A percentile compares a stretch with the other conserved stretches of the same genome.
phyloP scores from a whole-genome alignment of 2,329 filamentous ascomycete genomes.

The Colletotrichum australisinense region DNA sequence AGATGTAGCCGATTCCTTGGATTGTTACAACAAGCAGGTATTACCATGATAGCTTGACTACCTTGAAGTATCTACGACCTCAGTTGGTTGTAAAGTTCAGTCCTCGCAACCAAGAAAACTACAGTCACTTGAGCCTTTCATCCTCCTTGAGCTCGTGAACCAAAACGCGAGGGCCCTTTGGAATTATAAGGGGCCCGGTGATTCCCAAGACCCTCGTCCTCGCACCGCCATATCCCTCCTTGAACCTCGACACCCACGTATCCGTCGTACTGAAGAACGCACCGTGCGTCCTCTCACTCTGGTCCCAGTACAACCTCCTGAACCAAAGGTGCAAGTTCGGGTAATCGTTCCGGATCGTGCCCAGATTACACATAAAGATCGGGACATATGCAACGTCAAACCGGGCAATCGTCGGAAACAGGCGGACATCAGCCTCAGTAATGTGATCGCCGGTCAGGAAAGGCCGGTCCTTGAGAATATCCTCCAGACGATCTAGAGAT shows the following conservation, averaged over 20 bases:
- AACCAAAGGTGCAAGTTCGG: constrained; percentile 77
- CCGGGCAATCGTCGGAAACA: constrained; percentile 74
- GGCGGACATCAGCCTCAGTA: constrained; percentile 76
- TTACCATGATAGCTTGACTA: too few species aligned
- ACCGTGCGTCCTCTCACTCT: constrained; percentile 46
- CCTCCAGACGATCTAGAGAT: constrained; percentile 73
- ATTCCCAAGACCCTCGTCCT: constrained; percentile 42
- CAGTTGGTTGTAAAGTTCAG: too few species aligned
- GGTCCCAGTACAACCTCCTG: constrained; percentile 77
- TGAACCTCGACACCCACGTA: constrained; percentile 57
- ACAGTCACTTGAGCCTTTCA: neutral
- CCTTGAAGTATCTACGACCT: too few species aligned
- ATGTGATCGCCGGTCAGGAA: constrained; percentile 73
- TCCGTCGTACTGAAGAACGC: constrained; percentile 77
- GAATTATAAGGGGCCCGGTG: constrained; percentile 43
- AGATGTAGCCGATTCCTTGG: too few species aligned
- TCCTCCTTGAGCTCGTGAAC: neutral
- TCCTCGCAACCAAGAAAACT: too few species aligned
- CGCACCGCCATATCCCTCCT: constrained; percentile 42
- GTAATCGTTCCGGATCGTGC: constrained; percentile 72
- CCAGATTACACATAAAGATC: constrained; percentile 73
- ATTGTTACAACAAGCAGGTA: too few species aligned
- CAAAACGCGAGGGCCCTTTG: constrained; percentile 34
- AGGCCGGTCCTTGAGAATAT: constrained; percentile 61
- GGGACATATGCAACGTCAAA: constrained; percentile 78